Base-by-base conservation (phyloP, 768 basidiomycete species). In the Crassisporium funariophilum region DNA sequence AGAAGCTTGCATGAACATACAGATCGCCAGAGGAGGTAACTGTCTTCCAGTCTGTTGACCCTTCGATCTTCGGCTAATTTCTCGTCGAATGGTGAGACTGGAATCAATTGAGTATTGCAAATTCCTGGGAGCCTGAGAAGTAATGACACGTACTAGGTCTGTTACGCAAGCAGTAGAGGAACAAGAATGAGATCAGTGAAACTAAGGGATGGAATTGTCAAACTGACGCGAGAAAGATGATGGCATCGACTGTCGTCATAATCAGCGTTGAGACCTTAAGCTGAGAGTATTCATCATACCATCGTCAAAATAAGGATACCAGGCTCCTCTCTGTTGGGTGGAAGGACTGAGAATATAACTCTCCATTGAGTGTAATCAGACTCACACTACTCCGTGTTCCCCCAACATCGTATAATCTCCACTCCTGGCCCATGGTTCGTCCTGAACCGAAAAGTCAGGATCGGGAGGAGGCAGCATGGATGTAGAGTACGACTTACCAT, bases 301-400 rank as follows among this genome's bases (percentile, higher is more conserved):
- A 61, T 89, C 86, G 53, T 91, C 87, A 51, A 91, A 91, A 64
- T 84, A 91, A 3, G 86, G 81, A 60, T 81, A 82, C 89, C 90
- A 92, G 0, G 82, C 84, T 15, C 76, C 74, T 44, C 88, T 76
- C 86, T 88, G 61, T 58, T 40, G n/a, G 10, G 16, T 15, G 36
- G 40, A 13, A 42, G 23, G 20, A 47, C 22, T 31, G 23, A 35
- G 23, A 46, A 41, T 41, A 48, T 20, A 56, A 54, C 35, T 20
- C 44, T 41, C 35, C 24, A 39, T 36, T 29, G 33, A 25, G 46
- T 21, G 41, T 40, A 41, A 42, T 4, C 33, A 12, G 29, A 60
- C 83, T 65, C 53, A 88, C 86, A 50, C 73, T 78, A 43, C 80
- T 86, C 53, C 83, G 74, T 25, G 83, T 83, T 15, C 88, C 88